Conservation (phyloP, 1,284 basidiomycete genomes). For the Boletus semigastroideus region DNA sequence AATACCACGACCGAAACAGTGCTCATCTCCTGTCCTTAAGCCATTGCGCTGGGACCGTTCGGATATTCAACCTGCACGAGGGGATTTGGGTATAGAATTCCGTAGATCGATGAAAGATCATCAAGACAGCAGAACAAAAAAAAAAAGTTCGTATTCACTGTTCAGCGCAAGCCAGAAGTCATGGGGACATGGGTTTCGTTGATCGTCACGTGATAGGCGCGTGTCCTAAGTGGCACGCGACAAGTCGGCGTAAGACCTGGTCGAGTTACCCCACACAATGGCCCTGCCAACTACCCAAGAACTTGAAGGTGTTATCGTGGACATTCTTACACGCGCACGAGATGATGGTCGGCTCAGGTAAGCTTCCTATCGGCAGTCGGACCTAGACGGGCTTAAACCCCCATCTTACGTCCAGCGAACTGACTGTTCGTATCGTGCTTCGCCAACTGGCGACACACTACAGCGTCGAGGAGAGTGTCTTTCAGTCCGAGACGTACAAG, state of each 20-base stretch:
- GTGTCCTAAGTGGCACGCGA: too few species aligned
- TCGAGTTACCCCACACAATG: conserved; percentile 1
- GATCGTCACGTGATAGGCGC: not conserved
- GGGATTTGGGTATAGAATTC: too few species aligned
- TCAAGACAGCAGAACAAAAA: too few species aligned
- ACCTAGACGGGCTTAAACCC: not conserved
- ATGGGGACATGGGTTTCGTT: too few species aligned
- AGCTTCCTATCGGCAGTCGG: conserved; percentile 1
- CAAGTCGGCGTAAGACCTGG: too few species aligned
- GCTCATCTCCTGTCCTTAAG: too few species aligned
- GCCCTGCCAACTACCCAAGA: conserved; percentile 17
- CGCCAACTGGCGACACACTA: conserved; percentile 44
- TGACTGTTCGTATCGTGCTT: conserved; percentile 51
- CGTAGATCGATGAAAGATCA: too few species aligned
- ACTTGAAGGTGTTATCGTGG: conserved; percentile 23
- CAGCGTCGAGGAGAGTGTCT: conserved; percentile 38
- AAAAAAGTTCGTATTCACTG: too few species aligned
- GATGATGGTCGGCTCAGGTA: conserved; percentile 29
- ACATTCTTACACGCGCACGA: conserved; percentile 30
- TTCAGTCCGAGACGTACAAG: conserved; percentile 47
- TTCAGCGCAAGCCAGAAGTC: too few species aligned
- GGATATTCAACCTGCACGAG: too few species aligned
- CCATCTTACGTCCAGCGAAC: conserved; percentile 33
- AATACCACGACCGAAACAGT: too few species aligned
- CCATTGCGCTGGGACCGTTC: too few species aligned